These are phyloP conservation scores for Amorphotheca resinae DNA, from an alignment of 495 filamentous ascomycete genomes.

Conservation along the genomic window DNA sequence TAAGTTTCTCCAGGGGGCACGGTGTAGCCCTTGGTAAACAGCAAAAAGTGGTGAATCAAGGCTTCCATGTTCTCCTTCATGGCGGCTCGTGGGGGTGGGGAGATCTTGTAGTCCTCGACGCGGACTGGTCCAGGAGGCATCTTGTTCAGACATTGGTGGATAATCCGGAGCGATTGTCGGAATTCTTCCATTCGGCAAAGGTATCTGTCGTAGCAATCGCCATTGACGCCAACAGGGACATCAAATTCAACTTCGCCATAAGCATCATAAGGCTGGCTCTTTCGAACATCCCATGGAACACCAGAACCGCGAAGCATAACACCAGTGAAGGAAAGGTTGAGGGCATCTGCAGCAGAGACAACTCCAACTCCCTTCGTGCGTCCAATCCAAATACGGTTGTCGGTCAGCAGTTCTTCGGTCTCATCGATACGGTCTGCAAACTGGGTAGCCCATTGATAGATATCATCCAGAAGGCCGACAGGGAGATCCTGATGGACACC, in stretches of 20 bases:
- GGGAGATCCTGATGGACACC: conserved; percentile 95
- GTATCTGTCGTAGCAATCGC: conserved; percentile 98
- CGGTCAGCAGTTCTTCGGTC: conserved; percentile 95
- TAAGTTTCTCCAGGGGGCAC: conserved; percentile 99
- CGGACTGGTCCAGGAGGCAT: conserved; percentile 91
- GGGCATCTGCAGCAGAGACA: conserved; percentile 78
- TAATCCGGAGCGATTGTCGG: conserved; percentile 92
- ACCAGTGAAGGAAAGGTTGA: conserved; percentile 92
- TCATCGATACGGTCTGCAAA: conserved; percentile 99
- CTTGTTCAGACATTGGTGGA: conserved; percentile 97
- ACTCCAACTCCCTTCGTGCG: conserved; percentile 86
- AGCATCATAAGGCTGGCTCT: conserved; percentile 90
- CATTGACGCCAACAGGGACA: conserved; percentile 90
- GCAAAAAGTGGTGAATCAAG: conserved; percentile 96
- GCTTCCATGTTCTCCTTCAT: conserved; percentile 99
- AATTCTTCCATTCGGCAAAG: conserved; percentile 99
- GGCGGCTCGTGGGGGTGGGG: conserved; percentile 87
- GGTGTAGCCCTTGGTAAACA: conserved; percentile 95
- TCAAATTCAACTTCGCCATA: conserved; percentile 98
- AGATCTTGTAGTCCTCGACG: conserved; percentile 98
- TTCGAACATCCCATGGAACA: conserved; percentile 96
- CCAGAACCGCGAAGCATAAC: conserved; percentile 97
- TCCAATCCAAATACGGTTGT: conserved; percentile 98
- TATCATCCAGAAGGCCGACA: conserved; percentile 91
- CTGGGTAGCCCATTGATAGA: conserved; percentile 99